Evolutionary conservation across 1,284 basidiomycete genomes (phyloP), one percentile per base, ranked within the genome.

Genomic region (Sanguinoderma infundibulare): DNA sequence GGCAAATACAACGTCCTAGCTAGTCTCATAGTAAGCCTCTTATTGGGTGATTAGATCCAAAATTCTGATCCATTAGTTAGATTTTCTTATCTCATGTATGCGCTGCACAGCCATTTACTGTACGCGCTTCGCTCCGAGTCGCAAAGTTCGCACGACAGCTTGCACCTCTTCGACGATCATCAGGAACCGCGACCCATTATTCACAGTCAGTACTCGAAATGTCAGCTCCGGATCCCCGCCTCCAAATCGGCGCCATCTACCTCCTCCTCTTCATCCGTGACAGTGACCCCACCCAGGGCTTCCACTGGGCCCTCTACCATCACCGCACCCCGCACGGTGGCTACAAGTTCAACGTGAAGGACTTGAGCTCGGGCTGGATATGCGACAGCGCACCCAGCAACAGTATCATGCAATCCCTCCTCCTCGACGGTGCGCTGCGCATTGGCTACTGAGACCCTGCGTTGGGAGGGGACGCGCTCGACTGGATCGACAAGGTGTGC

Each of bases 281-380:
- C 42, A 42, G 42, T 24, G 54, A 55, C 32, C 10, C 36, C 42
- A 7, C 10, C 54, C 35, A 44, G 17, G 54, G 54, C 30, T 55
- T 55, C 54, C 54, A 55, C 42, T 55, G 54, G 54, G 54, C 54
- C 20, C 54, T 55, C 22, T 55, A 55, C 42, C 54, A 55, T 20
- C 42, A 55, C 34, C 54, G 54, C 34, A 46, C 32, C 14, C 42
- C 40, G 14, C 20, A 22, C 5, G 54, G 54, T 20, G 53, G 40
- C 3, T 55, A 55, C 54, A 55, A 55, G 34, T 55, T 55, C 54
- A 55, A 55, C 44, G 54, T 55, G 54, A 55, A 55, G 54, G 32
- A 55, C 30, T 34, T 55, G 22, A 42, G 54, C 14, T 34, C 20
- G 0, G 44, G 44, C 14, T 55, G 54, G 54, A 46, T 55, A 30